These are phyloP conservation scores for Paecilomyces dactylethromorphus DNA, from an alignment of 2,329 filamentous ascomycete species.

Conservation along the genomic window DNA sequence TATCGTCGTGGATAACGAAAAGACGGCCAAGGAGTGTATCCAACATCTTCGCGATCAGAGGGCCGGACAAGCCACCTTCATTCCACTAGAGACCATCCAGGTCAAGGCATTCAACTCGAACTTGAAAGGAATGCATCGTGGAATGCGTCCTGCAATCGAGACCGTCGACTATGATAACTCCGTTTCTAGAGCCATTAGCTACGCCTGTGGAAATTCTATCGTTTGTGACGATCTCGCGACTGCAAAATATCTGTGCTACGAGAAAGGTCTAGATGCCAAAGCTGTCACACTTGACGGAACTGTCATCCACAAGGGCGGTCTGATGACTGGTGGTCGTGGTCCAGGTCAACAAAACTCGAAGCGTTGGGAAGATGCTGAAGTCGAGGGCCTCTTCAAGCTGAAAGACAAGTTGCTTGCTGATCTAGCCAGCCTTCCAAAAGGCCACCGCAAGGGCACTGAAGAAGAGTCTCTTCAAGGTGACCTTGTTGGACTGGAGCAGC, in stretches of 20 bases:
- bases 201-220: constrained; percentile 89
- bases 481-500: constrained; percentile 70
- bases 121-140: constrained; percentile 79
- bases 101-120: constrained; percentile 85
- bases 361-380: constrained; percentile 82
- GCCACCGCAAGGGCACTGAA: constrained; percentile 65
- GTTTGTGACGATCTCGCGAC: constrained; percentile 84
- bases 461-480: constrained; percentile 80
- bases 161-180: constrained; percentile 88
- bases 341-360: constrained; percentile 69
- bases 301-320: constrained; percentile 90
- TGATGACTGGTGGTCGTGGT: constrained; percentile 92
- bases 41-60: constrained; percentile 88
- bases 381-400: constrained; percentile 74
- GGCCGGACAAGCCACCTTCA: constrained; percentile 82
- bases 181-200: constrained; percentile 86
- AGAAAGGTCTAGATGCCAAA: constrained; percentile 78
- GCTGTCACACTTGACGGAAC: constrained; percentile 93
- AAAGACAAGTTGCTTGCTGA: constrained; percentile 71
- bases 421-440: constrained; percentile 71
- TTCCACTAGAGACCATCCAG: constrained; percentile 95
- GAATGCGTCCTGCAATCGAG: constrained; percentile 83
- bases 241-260: constrained; percentile 85
- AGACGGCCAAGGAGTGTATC: constrained; percentile 88
- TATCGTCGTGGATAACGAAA: constrained; percentile 90